Evolutionary conservation across 148 eudicot species (phyloP).

Genomic region (Mesembryanthemum crystallinum): DNA sequence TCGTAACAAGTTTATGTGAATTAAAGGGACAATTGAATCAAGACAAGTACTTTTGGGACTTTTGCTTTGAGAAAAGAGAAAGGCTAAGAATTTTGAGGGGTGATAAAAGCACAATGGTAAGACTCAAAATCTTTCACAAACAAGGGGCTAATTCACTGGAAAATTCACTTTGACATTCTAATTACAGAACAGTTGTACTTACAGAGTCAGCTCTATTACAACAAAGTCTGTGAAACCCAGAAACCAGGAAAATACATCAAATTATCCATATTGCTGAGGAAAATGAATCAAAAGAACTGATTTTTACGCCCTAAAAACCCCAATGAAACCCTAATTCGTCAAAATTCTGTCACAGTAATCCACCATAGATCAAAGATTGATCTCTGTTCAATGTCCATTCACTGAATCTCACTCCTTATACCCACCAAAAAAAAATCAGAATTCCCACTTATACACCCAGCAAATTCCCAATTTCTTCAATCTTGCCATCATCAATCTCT

Average conservation of each 20-base stretch:
- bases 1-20: too few species aligned
- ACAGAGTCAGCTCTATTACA: too few species aligned
- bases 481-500: background rate
- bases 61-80: too few species aligned
- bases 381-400: background rate
- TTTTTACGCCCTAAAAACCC: background rate
- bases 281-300: background rate
- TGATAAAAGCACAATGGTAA: too few species aligned
- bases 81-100: too few species aligned
- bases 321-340: background rate
- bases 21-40: too few species aligned
- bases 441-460: background rate
- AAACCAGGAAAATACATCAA: background rate
- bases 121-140: too few species aligned
- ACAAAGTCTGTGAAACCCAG: background rate
- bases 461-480: background rate
- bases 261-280: background rate
- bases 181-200: too few species aligned
- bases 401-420: background rate
- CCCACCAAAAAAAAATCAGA: slow-evolving; percentile 3
- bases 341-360: background rate
- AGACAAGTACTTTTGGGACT: too few species aligned
- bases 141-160: too few species aligned
- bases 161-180: too few species aligned
- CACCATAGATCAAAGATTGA: background rate